Evolutionary conservation across 768 basidiomycete genomes (phyloP).

Genomic region (Leccinum arenicola): DNA sequence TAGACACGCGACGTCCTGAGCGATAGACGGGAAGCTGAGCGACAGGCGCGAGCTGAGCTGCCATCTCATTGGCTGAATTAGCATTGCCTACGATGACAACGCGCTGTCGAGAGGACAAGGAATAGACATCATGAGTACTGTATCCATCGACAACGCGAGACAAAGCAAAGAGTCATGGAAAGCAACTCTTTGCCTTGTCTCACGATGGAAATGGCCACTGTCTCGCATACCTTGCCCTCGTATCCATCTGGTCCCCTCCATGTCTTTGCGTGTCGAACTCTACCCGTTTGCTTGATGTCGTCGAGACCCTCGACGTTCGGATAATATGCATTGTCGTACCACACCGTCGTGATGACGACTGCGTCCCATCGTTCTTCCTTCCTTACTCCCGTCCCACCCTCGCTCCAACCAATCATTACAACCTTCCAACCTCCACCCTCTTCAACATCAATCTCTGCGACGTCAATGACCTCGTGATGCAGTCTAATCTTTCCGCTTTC

Average conservation of each 20-base stretch:
- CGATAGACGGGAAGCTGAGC: slow-evolving; percentile 43
- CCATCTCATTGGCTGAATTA: slow-evolving; percentile 53
- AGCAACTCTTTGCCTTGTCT: neutral
- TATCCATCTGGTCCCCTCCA: slow-evolving; percentile 41
- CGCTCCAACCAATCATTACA: slow-evolving; percentile 35
- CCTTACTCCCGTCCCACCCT: slow-evolving; percentile 17
- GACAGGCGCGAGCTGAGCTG: slow-evolving; percentile 41
- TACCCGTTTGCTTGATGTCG: slow-evolving; percentile 30
- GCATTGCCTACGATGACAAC: slow-evolving; percentile 49
- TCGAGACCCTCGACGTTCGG: slow-evolving; percentile 43
- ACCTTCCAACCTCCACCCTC: slow-evolving; percentile 40
- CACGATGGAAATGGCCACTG: neutral
- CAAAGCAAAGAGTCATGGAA: neutral
- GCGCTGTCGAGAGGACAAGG: slow-evolving; percentile 30
- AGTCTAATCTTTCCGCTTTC: slow-evolving; percentile 37
- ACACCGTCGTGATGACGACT: slow-evolving; percentile 45
- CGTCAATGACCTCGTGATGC: slow-evolving; percentile 38
- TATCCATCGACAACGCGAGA: neutral
- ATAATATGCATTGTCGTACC: slow-evolving; percentile 46
- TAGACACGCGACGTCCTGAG: slow-evolving; percentile 41
- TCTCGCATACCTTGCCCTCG: slow-evolving; percentile 29
- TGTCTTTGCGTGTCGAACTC: slow-evolving; percentile 41
- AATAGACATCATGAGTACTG: neutral
- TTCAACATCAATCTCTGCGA: slow-evolving; percentile 33
- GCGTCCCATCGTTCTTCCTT: slow-evolving; percentile 46